Percentiles rank a stretch among this genome's conserved stretches.
Evolutionary conservation across 1,284 basidiomycete genomes (phyloP).

Genomic region (Mycosarcoma maydis): DNA sequence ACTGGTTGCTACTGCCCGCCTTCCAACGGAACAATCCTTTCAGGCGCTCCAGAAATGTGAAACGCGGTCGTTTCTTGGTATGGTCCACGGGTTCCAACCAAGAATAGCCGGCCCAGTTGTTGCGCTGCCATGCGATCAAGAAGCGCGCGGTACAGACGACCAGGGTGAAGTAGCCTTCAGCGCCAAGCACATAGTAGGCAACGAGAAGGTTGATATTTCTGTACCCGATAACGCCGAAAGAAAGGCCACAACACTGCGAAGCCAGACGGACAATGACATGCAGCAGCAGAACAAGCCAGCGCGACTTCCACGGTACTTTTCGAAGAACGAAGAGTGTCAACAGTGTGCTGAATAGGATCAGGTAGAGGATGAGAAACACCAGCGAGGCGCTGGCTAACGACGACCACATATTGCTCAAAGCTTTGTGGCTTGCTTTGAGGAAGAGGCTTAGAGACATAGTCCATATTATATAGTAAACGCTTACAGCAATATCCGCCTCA

Average conservation of each 20-base stretch:
- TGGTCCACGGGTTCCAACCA: conserved; percentile 37
- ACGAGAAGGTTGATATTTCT: conserved; percentile 27
- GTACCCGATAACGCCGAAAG: conserved; percentile 37
- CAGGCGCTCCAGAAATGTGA: conserved; percentile 2
- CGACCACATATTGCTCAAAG: no score
- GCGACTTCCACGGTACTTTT: conserved; percentile 10
- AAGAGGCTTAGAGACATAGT: no score
- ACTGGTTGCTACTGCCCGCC: background rate
- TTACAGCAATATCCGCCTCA: no score
- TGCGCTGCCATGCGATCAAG: conserved; percentile 50
- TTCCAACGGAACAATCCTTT: conserved; percentile 8
- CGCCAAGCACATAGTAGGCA: conserved; percentile 49
- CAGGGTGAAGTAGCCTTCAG: conserved; percentile 54
- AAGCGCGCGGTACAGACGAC: conserved; percentile 47
- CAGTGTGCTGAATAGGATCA: conserved; percentile 8
- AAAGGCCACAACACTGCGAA: conserved; percentile 37
- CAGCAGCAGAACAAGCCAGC: conserved; percentile 39
- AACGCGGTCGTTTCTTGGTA: background rate
- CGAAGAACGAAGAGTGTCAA: background rate
- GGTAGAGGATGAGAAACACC: conserved; percentile 38
- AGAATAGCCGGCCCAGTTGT: conserved; percentile 31
- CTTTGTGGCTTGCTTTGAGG: no score
- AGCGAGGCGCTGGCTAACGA: conserved; percentile 27
- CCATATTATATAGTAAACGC: no score
- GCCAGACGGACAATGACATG: conserved; percentile 46